Base-by-base conservation (phyloP, 2,329 filamentous ascomycete species). In the Cladophialophora immunda region DNA sequence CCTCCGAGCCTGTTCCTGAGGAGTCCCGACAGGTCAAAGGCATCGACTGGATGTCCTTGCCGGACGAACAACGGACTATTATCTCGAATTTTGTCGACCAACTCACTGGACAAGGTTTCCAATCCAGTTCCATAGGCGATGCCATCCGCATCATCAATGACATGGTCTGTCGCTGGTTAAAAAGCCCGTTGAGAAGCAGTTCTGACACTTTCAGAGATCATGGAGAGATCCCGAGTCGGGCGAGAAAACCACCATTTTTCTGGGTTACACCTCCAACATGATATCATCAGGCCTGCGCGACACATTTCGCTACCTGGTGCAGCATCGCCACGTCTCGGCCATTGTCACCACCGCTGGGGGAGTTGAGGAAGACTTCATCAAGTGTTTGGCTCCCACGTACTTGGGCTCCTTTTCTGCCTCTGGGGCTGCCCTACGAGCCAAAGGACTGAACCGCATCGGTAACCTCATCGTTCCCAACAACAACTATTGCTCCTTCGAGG, bases 331-430 rank as follows among this genome's bases (percentile, higher is more conserved):
- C 77, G 89, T 99, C 70, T 95, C 93, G 0, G 92, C 91, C 72
- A 92, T 99, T 75, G 95, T 99, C 68, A 97, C 95, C 27, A 97
- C 95, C 0, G 95, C 95, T 0, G 95, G 95, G 53, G 95, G 95
- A 58, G 88, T 99, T 60, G 95, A 99, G 79, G 95, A 99, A 78
- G 95, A 99, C 79, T 89, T 99, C 65, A 99, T 99, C 85, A 99
- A 99, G 82, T 99, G 95, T 75, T 89, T 99, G 2, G 95, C 91
- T 11, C 90, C 93, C 60, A 99, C 95, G 0, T 99, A 97, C 79
- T 89, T 98, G 76, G 92, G 93, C 53, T 90, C 92, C 1, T 99
- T 98, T 81, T 87, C 86, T 59, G 89, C 92, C 0, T 81, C 86
- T 0, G 95, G 95, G 15, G 90, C 91, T 8, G 87, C 88, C 0